phyloP scores from a whole-genome alignment of 2,329 filamentous ascomycete species.

The Pseudopyrenochaeta lycopersici region DNA sequence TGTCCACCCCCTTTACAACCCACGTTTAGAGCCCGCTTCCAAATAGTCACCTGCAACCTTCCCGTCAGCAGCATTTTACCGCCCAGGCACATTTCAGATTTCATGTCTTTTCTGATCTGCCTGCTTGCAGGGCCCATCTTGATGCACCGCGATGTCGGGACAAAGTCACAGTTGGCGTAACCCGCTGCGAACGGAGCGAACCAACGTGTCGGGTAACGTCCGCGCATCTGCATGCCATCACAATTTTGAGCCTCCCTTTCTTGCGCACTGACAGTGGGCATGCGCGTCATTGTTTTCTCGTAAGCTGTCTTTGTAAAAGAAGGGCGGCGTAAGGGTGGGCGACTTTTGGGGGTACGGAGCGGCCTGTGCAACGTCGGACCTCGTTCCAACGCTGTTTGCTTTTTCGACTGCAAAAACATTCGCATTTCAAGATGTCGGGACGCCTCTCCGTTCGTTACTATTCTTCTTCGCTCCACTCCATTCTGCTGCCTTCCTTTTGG shows the following conservation, averaged over 20 bases:
- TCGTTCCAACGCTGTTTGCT: constrained; percentile 20
- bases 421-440: background rate
- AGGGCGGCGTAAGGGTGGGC: constrained; percentile 20
- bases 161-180: background rate
- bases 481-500: background rate
- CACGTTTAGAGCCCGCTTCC: background rate
- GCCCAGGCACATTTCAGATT: background rate
- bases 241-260: background rate
- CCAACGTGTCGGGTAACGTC: background rate
- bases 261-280: background rate
- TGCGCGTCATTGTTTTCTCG: constrained; percentile 1
- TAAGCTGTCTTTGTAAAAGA: constrained; percentile 13
- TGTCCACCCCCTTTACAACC: background rate
- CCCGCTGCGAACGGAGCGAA: background rate
- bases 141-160: background rate
- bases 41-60: background rate
- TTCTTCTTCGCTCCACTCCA: background rate
- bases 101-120: background rate
- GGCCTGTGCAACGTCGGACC: constrained; percentile 18
- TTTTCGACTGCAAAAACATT: constrained; percentile 9
- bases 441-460: background rate
- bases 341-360: constrained; percentile 6
- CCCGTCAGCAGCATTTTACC: background rate
- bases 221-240: constrained; percentile 1
- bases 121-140: background rate